Evolutionary conservation across 2,329 filamentous ascomycete genomes (phyloP).

Genomic region (Chrysoporthe cubensis): DNA sequence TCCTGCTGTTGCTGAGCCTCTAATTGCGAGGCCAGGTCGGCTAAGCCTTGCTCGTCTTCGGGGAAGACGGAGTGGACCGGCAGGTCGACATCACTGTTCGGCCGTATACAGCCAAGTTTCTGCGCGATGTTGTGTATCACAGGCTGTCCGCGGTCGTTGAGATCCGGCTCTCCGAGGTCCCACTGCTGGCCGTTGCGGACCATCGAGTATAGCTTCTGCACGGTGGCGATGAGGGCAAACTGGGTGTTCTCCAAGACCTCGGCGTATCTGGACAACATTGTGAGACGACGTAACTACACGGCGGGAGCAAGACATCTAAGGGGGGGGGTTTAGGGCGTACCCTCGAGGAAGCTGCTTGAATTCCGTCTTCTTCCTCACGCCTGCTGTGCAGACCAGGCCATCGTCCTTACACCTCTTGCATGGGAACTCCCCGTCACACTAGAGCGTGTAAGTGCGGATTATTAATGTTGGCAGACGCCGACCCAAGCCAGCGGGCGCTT

Average conservation of each 20-base stretch:
- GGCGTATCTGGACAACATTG: slow-evolving; percentile 53
- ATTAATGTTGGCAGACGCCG: background rate
- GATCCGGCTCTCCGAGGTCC: slow-evolving; percentile 65
- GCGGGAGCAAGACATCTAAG: background rate
- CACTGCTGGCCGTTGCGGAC: slow-evolving; percentile 61
- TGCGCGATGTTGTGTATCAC: slow-evolving; percentile 69
- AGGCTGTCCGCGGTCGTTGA: slow-evolving; percentile 66
- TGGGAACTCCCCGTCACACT: slow-evolving; percentile 69
- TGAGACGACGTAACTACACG: background rate
- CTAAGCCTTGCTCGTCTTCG: slow-evolving; percentile 62
- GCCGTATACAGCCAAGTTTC: slow-evolving; percentile 66
- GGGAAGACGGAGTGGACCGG: slow-evolving; percentile 63
- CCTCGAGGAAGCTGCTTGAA: slow-evolving; percentile 68
- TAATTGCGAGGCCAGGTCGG: slow-evolving; percentile 59
- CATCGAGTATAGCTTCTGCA: slow-evolving; percentile 69
- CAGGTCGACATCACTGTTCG: slow-evolving; percentile 63
- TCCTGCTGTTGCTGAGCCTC: slow-evolving; percentile 49
- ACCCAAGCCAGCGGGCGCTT: slow-evolving; percentile 24
- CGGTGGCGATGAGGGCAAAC: slow-evolving; percentile 65
- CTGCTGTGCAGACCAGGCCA: slow-evolving; percentile 65
- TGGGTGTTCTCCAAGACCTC: slow-evolving; percentile 69
- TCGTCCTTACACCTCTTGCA: slow-evolving; percentile 71
- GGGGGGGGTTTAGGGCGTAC: slow-evolving; percentile 43
- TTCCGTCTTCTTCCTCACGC: slow-evolving; percentile 68
- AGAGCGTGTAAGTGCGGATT: slow-evolving; percentile 23